Conservation (phyloP, 805 yeast genomes). For the Candida oleophila region DNA sequence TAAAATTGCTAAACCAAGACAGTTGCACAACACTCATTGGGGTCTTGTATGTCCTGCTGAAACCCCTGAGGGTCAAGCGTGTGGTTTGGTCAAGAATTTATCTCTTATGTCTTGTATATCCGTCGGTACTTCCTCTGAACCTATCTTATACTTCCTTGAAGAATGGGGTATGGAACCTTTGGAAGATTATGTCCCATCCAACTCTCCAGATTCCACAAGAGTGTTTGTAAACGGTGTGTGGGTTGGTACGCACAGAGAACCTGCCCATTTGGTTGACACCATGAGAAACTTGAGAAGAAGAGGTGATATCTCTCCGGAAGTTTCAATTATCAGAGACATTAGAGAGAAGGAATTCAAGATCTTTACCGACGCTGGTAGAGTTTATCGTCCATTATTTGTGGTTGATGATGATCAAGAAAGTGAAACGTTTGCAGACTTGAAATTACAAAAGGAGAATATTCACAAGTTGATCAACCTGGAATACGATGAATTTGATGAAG, state of each 20-base stretch:
- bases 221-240: constrained; percentile 98
- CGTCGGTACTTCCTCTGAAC: constrained; percentile 96
- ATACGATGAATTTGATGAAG: constrained; percentile 60
- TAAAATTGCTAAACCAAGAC: constrained; percentile 98
- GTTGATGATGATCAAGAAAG: constrained; percentile 82
- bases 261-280: constrained; percentile 86
- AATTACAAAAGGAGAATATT: constrained; percentile 81
- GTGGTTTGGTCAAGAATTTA: constrained; percentile 96
- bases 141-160: constrained; percentile 86
- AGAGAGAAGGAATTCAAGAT: constrained; percentile 95
- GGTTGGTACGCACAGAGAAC: constrained; percentile 98
- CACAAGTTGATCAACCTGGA: constrained; percentile 62
- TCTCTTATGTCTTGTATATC: constrained; percentile 97
- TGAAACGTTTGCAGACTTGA: constrained; percentile 71
- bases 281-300: constrained; percentile 89
- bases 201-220: constrained; percentile 86
- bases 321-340: constrained; percentile 93
- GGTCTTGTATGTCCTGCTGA: constrained; percentile 99
- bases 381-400: constrained; percentile 91
- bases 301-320: constrained; percentile 95
- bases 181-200: constrained; percentile 92
- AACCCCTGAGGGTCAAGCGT: constrained; percentile 99
- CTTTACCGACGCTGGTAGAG: constrained; percentile 98
- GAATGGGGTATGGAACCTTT: constrained; percentile 99
- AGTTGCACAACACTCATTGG: constrained; percentile 99